These are phyloP conservation scores for thale cress (Arabidopsis thaliana) DNA, from an alignment of 345 rosid species.

Conservation along the genomic window TAIR10.1 NC_003071.7:14756501-14757000, in stretches of 20 bases:
- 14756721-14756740: slow-evolving; percentile 31
- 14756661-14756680: slow-evolving; percentile 24
- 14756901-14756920: slow-evolving; percentile 90
- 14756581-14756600: slow-evolving; percentile 9
- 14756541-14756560: not conserved
- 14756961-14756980: slow-evolving; percentile 68
- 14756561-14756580: not conserved
- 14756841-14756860: not conserved
- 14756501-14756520: not conserved
- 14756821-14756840: slow-evolving; percentile 21
- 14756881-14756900: slow-evolving; percentile 73
- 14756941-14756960: slow-evolving; percentile 97
- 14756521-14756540: not conserved
- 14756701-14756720: slow-evolving; percentile 44
- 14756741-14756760: slow-evolving; percentile 6
- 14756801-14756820: slow-evolving; percentile 51
- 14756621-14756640: slow-evolving; percentile 11
- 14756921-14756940: slow-evolving; percentile 89
- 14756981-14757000: slow-evolving; percentile 86
- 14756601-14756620: slow-evolving; percentile 25
- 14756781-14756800: slow-evolving; percentile 22
- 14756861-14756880: slow-evolving; percentile 11
- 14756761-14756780: not conserved
- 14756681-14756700: slow-evolving; percentile 46
- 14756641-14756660: slow-evolving; percentile 38